phyloP scores from a whole-genome alignment of 139 green algal species.

The Chlorella sp. region DNA sequence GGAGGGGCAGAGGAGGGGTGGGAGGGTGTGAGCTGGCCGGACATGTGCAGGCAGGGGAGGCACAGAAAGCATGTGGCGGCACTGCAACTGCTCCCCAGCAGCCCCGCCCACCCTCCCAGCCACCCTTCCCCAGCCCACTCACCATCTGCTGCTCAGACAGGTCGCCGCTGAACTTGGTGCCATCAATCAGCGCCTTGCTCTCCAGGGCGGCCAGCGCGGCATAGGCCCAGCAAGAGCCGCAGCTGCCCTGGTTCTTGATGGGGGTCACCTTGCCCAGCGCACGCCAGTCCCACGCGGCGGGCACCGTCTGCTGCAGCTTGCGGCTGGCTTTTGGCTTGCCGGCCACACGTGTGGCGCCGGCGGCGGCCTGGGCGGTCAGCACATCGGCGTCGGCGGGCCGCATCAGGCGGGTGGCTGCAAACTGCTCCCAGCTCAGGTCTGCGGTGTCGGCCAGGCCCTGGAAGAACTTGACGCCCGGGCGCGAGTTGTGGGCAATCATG shows the following conservation, averaged over 20 bases:
- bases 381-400: too few relatives aligned
- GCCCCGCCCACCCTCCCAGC: too few relatives aligned
- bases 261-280: neutral
- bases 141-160: neutral
- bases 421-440: slow-evolving; percentile 5
- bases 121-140: too few relatives aligned
- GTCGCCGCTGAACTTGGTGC: neutral
- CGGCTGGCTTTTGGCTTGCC: neutral
- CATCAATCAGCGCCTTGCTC: neutral
- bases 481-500: too few relatives aligned
- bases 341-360: neutral
- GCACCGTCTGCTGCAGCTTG: neutral
- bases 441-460: neutral
- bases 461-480: neutral
- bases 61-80: too few relatives aligned
- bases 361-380: too few relatives aligned
- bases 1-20: too few relatives aligned
- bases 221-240: neutral
- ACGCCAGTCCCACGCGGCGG: neutral
- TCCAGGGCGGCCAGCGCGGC: neutral
- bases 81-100: too few relatives aligned
- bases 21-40: too few relatives aligned
- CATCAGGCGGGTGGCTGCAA: neutral
- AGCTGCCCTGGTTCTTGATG: neutral
- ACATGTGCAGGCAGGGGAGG: too few relatives aligned